Base-by-base conservation (phyloP, 768 basidiomycete species). In the Cystoderma amianthinum region DNA sequence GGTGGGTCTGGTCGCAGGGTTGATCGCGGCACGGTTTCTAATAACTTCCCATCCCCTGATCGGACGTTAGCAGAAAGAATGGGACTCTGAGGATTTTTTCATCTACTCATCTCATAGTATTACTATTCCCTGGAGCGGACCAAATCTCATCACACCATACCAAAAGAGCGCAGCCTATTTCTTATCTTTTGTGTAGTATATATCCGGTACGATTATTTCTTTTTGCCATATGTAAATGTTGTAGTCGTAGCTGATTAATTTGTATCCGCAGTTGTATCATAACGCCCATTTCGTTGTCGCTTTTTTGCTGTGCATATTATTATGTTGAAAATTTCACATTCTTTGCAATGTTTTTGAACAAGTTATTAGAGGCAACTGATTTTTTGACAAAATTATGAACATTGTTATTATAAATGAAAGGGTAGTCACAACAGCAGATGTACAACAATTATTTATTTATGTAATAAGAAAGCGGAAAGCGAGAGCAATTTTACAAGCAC, bases 1-100 rank as follows among this genome's bases (percentile, higher is more conserved):
- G n/a, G n/a, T n/a, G n/a, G n/a, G n/a, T 59, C 56, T 17, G 59
- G 49, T 46, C 44, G 62, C 40, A 57, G 54, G 50, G 36, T 38
- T 57, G 69, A 53, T 58, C 68, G 56, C 52, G 55, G 45, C 40
- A 47, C 65, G 55, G 41, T 58, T 47, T 41, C 58, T 44, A 62
- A 60, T 44, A 59, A 55, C 47, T 44, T 58, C 44, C 63, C 63
- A 48, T 61, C 66, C 47, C 67, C 67, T 34, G 82, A 85, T 69
- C 85, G 86, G 76, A 85, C 87, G 69, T 79, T 90, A 69, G 83
- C 81, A 60, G 85, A 89, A 62, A 68, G 87, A 55, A 75, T 90
- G 81, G 87, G 87, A 60, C 71, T 87, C 32, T 85, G 63, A 73
- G 51, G 35, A 24, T 39, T 37, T 28, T 32, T 35, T 35, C 13